A percentile compares a stretch with the other conserved stretches of the same genome.
These are phyloP conservation scores for Microdochium paspali DNA, from an alignment of 2,329 filamentous ascomycete genomes.

Conservation along the genomic window DNA sequence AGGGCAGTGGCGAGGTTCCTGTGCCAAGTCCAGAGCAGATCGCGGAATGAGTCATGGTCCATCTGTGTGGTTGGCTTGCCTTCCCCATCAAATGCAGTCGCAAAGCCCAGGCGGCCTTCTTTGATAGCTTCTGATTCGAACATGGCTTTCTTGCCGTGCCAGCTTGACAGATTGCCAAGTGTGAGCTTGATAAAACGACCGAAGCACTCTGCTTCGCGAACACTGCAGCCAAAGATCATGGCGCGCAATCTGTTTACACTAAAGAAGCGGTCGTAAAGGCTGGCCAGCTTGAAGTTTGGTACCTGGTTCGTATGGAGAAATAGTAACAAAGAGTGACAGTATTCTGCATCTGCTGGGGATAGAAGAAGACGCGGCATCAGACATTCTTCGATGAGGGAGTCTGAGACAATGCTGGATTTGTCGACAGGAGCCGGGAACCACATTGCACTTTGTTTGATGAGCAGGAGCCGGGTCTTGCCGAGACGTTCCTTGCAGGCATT, in stretches of 20 bases:
- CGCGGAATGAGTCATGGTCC: conserved; percentile 78
- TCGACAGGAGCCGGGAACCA: conserved; percentile 66
- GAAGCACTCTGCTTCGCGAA: conserved; percentile 86
- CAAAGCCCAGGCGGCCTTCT: conserved; percentile 63
- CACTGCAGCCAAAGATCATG: conserved; percentile 81
- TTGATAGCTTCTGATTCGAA: conserved; percentile 76
- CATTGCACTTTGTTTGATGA: conserved; percentile 56
- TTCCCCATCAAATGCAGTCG: conserved; percentile 59
- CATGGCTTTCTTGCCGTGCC: conserved; percentile 68
- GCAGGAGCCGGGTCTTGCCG: conserved; percentile 55
- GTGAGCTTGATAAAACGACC: conserved; percentile 81
- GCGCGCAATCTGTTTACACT: conserved; percentile 69
- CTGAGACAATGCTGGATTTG: conserved; percentile 59
- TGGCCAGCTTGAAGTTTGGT: conserved; percentile 78
- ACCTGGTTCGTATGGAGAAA: conserved; percentile 79
- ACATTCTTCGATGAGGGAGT: conserved; percentile 78
- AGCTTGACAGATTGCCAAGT: conserved; percentile 68
- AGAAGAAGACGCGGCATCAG: conserved; percentile 80
- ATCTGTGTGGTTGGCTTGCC: conserved; percentile 64
- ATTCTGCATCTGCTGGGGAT: conserved; percentile 81
- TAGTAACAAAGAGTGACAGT: conserved; percentile 76
- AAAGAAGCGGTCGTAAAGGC: conserved; percentile 77
- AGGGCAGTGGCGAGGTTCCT: conserved; percentile 70
- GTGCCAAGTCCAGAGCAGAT: conserved; percentile 85
- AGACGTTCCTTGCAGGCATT: conserved; percentile 60